These are phyloP conservation scores for Cyberlindnera maclurae DNA, from an alignment of 805 yeast species.

Conservation along the genomic window DNA sequence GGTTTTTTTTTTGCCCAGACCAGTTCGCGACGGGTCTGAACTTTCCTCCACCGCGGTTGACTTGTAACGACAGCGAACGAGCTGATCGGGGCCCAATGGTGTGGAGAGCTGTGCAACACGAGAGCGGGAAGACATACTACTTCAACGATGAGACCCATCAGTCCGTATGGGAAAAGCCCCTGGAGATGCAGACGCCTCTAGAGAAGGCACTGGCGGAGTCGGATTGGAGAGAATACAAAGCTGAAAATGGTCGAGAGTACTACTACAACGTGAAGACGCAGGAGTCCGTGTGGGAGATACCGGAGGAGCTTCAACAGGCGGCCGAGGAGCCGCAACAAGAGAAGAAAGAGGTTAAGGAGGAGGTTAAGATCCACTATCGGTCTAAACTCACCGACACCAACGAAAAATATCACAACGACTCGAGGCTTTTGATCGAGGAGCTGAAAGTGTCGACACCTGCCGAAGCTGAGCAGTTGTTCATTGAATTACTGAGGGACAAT, in stretches of 20 bases:
- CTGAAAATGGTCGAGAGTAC: slow-evolving; percentile 55
- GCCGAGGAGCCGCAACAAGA: slow-evolving; percentile 1
- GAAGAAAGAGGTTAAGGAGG: slow-evolving; percentile 1
- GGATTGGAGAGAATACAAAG: slow-evolving; percentile 45
- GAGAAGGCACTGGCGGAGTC: slow-evolving; percentile 43
- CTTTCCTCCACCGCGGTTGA: too few relatives aligned
- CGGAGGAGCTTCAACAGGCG: slow-evolving; percentile 37
- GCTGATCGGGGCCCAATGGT: slow-evolving; percentile 4
- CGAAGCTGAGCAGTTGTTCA: slow-evolving; percentile 40
- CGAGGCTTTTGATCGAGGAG: slow-evolving; percentile 22
- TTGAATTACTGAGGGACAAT: slow-evolving; percentile 43
- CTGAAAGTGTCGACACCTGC: slow-evolving; percentile 13
- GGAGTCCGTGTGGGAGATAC: slow-evolving; percentile 78
- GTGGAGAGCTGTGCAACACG: slow-evolving; percentile 42
- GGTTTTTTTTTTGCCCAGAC: too few relatives aligned
- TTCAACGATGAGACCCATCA: slow-evolving; percentile 57
- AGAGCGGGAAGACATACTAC: slow-evolving; percentile 58
- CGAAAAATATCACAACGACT: slow-evolving; percentile 17
- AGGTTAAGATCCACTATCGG: not conserved
- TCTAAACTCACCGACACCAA: slow-evolving; percentile 10
- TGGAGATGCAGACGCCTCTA: slow-evolving; percentile 33
- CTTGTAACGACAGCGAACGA: too few relatives aligned
- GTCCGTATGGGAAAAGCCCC: slow-evolving; percentile 81
- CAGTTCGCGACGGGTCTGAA: too few relatives aligned
- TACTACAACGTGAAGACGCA: slow-evolving; percentile 60